Evolutionary conservation across 2,329 filamentous ascomycete species (phyloP).

Genomic region (Fusarium domesticum): DNA sequence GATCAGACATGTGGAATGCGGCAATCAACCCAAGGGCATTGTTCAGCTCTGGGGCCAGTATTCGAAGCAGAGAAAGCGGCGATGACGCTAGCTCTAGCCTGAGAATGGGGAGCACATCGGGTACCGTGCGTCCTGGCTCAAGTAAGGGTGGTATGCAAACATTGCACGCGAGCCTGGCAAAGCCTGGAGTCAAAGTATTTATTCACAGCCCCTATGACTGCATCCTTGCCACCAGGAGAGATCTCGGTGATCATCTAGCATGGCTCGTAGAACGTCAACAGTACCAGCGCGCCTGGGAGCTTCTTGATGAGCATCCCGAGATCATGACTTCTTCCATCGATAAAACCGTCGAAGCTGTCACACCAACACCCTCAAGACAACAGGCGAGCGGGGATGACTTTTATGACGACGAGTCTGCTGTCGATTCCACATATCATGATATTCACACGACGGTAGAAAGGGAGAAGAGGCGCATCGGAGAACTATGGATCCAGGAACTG

Average conservation of each 20-base stretch:
- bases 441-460: conserved; percentile 69
- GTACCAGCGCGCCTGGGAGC: conserved; percentile 83
- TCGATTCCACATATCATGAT: conserved; percentile 56
- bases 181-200: conserved; percentile 70
- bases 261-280: conserved; percentile 82
- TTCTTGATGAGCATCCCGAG: conserved; percentile 85
- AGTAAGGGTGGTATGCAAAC: conserved; percentile 31
- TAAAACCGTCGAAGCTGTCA: conserved; percentile 38
- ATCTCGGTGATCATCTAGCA: conserved; percentile 76
- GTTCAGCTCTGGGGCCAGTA: conserved; percentile 82
- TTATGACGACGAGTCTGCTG: conserved; percentile 62
- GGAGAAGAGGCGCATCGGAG: conserved; percentile 87
- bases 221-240: conserved; percentile 84
- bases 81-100: conserved; percentile 53
- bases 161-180: conserved; percentile 53
- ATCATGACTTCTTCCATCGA: conserved; percentile 48
- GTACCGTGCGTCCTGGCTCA: conserved; percentile 29
- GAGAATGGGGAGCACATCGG: conserved; percentile 38
- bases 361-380: conserved; percentile 42
- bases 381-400: conserved; percentile 56
- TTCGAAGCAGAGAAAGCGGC: conserved; percentile 59
- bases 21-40: conserved; percentile 83
- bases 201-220: conserved; percentile 97
- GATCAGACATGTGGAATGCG: conserved; percentile 82
- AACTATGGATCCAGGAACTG: conserved; percentile 88